phyloP scores from a whole-genome alignment of 352 stramenopile genomes.

The Pythium sp. region DNA sequence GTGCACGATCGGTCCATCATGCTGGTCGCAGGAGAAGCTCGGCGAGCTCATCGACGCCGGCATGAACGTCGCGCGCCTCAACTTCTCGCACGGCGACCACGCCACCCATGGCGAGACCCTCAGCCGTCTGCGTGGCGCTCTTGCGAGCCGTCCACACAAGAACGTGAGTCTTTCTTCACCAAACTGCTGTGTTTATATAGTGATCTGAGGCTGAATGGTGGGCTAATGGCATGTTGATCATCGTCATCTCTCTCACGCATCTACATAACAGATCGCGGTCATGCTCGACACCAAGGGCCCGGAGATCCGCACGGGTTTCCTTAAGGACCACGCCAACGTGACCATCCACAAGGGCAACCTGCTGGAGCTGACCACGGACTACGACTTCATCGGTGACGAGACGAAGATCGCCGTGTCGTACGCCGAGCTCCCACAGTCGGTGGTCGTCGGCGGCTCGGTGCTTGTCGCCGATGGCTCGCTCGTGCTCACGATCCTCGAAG shows the following conservation, averaged over 20 bases:
- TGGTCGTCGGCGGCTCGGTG: conserved; percentile 90
- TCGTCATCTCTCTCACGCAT: not conserved
- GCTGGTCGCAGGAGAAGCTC: conserved; percentile 93
- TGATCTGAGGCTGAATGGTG: not conserved
- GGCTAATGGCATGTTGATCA: not conserved
- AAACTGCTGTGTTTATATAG: not conserved
- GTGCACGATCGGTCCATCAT: conserved; percentile 87
- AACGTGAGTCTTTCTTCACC: conserved; percentile 30
- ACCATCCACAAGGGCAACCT: conserved; percentile 59
- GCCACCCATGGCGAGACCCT: conserved; percentile 78
- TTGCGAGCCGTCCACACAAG: conserved; percentile 67
- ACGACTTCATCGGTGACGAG: conserved; percentile 76
- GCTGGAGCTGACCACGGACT: conserved; percentile 62
- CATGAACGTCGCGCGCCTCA: conserved; percentile 98
- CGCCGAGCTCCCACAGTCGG: conserved; percentile 85
- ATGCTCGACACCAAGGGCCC: conserved; percentile 97
- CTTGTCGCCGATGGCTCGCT: conserved; percentile 95
- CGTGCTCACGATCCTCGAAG: conserved; percentile 88
- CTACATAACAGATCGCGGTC: conserved; percentile 59
- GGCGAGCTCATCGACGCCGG: conserved; percentile 86
- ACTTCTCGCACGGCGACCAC: conserved; percentile 98
- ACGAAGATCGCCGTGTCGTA: conserved; percentile 94
- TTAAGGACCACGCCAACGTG: conserved; percentile 56
- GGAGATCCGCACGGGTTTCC: conserved; percentile 94
- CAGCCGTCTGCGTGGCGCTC: conserved; percentile 55